Evolutionary conservation across 345 rosid species (phyloP), one percentile per base, ranked within the genome.

Genomic region (Melastoma malabathricum): DNA sequence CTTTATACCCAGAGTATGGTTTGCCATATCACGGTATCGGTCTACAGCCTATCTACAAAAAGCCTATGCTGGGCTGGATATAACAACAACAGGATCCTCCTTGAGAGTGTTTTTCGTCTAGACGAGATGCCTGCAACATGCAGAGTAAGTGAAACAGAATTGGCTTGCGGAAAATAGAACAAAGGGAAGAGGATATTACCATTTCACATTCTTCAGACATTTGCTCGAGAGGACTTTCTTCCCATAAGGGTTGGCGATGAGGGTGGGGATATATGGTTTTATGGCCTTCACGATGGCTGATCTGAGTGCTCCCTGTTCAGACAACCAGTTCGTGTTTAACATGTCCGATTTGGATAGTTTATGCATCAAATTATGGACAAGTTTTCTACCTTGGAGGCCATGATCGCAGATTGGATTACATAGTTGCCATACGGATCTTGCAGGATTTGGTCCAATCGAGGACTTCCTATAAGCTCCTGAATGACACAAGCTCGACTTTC

Each of bases 401-500:
- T 27, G 54, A 47, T 22, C 56, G 93, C 94, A 63, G 89, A 84
- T 61, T 87, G 96, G 48, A 81, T 63, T 23, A 87, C 93, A 46
- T 77, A 87, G 51, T 87, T 87, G 19, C 93, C 96, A 41, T 75
- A 87, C 44, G 89, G 93, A 64, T 87, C 87, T 62, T 81, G 77
- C 93, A 83, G 75, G 55, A 87, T 64, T 59, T 75, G 86, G 56
- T 75, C 84, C 51, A 87, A 50, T 59, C 67, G 70, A 55, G 74
- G 65, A 63, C 64, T 69, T 64, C 31, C 70, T 48, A 87, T 66
- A 53, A 87, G 76, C 64, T 81, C 93, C 52, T 47, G 48, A 18
- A 83, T 66, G 51, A 83, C 74, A 27, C 67, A 49, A 54, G 66
- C 48, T 52, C 66, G 56, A 25, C 52, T 61, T 49, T 75, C 81